Base-by-base conservation (phyloP, 2,329 filamentous ascomycete species). In the Graphilbum ipis-grandicollis region DNA sequence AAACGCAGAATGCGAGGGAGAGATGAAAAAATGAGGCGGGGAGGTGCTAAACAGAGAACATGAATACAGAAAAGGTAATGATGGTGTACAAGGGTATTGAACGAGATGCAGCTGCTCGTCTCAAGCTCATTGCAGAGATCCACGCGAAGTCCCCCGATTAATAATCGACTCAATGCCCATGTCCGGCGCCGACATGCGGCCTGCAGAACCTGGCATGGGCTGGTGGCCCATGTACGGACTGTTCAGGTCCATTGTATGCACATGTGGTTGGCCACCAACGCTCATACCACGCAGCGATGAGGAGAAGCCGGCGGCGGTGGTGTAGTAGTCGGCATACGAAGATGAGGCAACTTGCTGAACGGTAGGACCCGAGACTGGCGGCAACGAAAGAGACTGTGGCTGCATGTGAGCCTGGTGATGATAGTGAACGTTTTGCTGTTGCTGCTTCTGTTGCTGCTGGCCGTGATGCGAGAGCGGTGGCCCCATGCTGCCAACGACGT, bases 81-180 rank as follows among this genome's bases (percentile, higher is more conserved):
- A n/a, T n/a, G n/a, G n/a, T n/a, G n/a, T n/a, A n/a, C n/a, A n/a
- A n/a, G n/a, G n/a, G n/a, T n/a, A n/a, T n/a, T n/a, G n/a, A 23
- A 23, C 21, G 21, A 5, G 6, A 5, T 23, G 21, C 21, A 23
- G 6, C 21, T 23, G 21, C 21, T 23, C 21, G 9, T 28, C 15
- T 39, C 21, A 23, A 38, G 35, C 25, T n/a, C 35, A 39, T 14
- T 38, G 25, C 21, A 26, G 37, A 6, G 28, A 25, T 2, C 19
- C 32, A 3, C 33, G 37, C 14, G 37, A 33, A 3, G 52, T 49
- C 13, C 63, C 57, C 19, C 66, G 59, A 51, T 73, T 70, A 45
- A 75, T 69, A 40, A 75, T 65, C 35, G 66, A 58, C 36, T 65
- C 65, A 46, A 76, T 74, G 19, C 66, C 68, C 68, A 75, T 74